A percentile compares a stretch with the other conserved stretches of the same genome.
Evolutionary conservation across 495 filamentous ascomycete species (phyloP).

Genomic region (Neurospora pannonica): DNA sequence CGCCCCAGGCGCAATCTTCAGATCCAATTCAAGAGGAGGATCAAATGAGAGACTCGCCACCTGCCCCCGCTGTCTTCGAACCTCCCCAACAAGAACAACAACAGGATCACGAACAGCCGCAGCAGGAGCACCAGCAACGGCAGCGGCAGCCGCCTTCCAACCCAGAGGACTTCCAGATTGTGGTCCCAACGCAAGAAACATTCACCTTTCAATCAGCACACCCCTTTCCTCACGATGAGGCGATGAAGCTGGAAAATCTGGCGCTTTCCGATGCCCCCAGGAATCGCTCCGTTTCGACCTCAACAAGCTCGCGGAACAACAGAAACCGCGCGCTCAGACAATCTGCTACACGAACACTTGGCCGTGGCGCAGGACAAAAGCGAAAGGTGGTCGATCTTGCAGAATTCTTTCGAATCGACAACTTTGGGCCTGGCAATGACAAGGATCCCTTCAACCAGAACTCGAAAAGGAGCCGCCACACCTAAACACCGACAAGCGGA

Average conservation of each 20-base stretch:
- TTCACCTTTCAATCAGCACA: constrained; percentile 70
- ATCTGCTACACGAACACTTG: constrained; percentile 30
- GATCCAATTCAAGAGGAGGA: constrained; percentile 31
- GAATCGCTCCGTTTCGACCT: constrained; percentile 29
- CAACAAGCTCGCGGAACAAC: constrained; percentile 44
- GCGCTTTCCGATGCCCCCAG: constrained; percentile 36
- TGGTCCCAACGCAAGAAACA: constrained; percentile 33
- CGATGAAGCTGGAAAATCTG: constrained; percentile 47
- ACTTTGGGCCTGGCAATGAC: constrained; percentile 43
- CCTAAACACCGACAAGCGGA: constrained; percentile 27
- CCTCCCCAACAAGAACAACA: constrained; percentile 10
- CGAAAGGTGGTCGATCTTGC: constrained; percentile 57
- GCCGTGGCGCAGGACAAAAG: constrained; percentile 62
- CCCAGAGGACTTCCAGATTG: constrained; percentile 23
- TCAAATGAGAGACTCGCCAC: constrained; percentile 37
- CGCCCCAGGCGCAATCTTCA: constrained; percentile 51
- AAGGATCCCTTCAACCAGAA: constrained; percentile 56
- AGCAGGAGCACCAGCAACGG: constrained; percentile 5
- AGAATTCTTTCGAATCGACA: constrained; percentile 77
- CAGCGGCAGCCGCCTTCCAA: constrained; percentile 20
- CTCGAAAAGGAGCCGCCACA: constrained; percentile 63
- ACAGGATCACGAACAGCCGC: constrained; percentile 8
- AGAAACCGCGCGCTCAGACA: constrained; percentile 29
- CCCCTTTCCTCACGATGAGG: constrained; percentile 60
- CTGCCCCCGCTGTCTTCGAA: constrained; percentile 3